Percentiles rank a stretch among this genome's conserved stretches.
Evolutionary conservation across 2,329 filamentous ascomycete species (phyloP).

Genomic region (Colletotrichum sp.): DNA sequence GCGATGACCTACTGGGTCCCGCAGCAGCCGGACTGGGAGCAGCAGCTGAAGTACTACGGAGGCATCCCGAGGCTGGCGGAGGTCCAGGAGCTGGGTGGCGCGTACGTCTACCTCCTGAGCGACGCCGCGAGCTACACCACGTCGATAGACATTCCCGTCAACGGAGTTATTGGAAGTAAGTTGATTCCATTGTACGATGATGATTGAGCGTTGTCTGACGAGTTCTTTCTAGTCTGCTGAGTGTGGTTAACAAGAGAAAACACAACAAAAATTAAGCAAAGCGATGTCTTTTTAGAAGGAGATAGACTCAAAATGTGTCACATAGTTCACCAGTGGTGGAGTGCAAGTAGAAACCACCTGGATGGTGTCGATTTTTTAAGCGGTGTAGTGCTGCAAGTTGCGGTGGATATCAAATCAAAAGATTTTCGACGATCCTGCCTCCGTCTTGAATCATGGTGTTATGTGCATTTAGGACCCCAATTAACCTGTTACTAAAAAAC

Average conservation of each 20-base stretch:
- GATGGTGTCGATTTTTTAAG: background rate
- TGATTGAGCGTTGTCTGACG: background rate
- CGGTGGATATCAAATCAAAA: background rate
- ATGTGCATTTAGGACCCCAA: no score
- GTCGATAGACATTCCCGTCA: slow-evolving; percentile 54
- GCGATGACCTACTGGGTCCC: slow-evolving; percentile 57
- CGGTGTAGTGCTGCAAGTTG: background rate
- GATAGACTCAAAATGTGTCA: no score
- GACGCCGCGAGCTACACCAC: slow-evolving; percentile 58
- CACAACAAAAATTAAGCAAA: background rate
- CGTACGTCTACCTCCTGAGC: slow-evolving; percentile 61
- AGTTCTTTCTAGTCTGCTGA: background rate
- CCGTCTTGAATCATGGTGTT: background rate
- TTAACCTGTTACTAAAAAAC: no score
- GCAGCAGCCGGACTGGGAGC: slow-evolving; percentile 57
- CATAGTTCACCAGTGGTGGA: no score
- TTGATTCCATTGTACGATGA: background rate
- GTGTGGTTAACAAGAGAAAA: fast-evolving
- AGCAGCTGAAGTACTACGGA: slow-evolving; percentile 63
- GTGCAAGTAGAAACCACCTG: background rate
- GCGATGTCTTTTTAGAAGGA: background rate
- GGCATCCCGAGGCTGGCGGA: slow-evolving; percentile 54
- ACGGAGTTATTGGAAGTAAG: slow-evolving; percentile 39
- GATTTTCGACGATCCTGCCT: background rate
- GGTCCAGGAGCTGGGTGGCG: slow-evolving; percentile 55